Base-by-base conservation (phyloP, 805 yeast species). In the Ogataea sp. region DNA sequence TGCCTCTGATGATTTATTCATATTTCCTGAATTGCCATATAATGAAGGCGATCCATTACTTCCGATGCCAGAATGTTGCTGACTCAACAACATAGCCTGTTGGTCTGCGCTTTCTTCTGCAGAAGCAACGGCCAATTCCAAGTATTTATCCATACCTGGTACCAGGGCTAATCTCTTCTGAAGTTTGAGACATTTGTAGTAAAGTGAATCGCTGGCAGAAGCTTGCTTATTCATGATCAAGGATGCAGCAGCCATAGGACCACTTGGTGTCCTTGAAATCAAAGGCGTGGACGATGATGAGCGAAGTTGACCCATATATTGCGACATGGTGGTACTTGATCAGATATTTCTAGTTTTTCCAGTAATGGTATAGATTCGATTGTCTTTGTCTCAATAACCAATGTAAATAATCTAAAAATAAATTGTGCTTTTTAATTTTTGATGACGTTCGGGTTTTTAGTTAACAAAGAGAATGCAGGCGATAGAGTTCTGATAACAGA, bases 91-190 rank as follows among this genome's bases (percentile, higher is more conserved):
- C 45, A 69, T 59, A 1, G 88, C 84, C 60, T 83, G 93, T 49
- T 80, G 81, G 53, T 83, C 90, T 34, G 84, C 75, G 36, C 77
- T 63, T 26, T 71, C 74, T 52, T 83, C 89, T 6, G 88, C 83
- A 13, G 78, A 67, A 11, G 73, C 65, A 55, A 71, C 73, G 2
- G 90, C 89, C 28, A 76, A 62, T 39, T 72, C 71, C 42, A 84
- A 54, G 56, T 77, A 83, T 30, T 88, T 82, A 28, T 70, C 72
- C 70, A 87, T 69, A 16, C 81, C 88, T 0, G 83, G 77, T 18
- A 83, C 70, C 31, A 65, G 61, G 39, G 72, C 75, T 27, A 87
- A 59, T 43, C 81, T 61, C 41, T 62, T 67, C 51, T 76, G 71
- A 40, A 85, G 64, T 23, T 64, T 66, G 20, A 69, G 58, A 55